A percentile compares a stretch with the other conserved stretches of the same genome.
These are phyloP conservation scores for Cubamyces lactineus DNA, from an alignment of 768 basidiomycete species.

Conservation along the genomic window DNA sequence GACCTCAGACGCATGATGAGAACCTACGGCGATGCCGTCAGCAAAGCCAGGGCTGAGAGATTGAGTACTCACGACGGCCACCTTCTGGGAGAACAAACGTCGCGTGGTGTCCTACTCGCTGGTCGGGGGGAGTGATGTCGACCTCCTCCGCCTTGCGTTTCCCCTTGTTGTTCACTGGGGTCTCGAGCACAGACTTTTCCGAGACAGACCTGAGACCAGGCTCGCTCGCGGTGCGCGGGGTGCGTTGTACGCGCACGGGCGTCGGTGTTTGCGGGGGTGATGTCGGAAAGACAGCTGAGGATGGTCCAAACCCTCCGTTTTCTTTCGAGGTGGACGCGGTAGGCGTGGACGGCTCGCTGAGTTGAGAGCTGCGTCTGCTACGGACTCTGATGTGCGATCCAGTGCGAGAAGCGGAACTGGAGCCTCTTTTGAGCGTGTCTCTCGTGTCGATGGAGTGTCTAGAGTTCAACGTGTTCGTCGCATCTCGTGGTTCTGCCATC, in stretches of 20 bases:
- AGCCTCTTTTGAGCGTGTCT: conserved; percentile 20
- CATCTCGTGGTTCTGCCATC: conserved; percentile 27
- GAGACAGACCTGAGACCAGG: conserved; percentile 27
- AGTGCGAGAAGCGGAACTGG: conserved; percentile 17
- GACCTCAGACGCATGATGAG: conserved; percentile 38
- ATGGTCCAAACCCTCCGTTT: conserved; percentile 28
- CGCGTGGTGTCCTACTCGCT: conserved; percentile 51
- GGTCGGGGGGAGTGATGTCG: conserved; percentile 71
- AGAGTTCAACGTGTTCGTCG: conserved; percentile 26
- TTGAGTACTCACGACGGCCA: conserved; percentile 56
- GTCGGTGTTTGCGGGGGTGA: conserved; percentile 1
- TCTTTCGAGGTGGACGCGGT: conserved; percentile 28
- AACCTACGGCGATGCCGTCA: conserved; percentile 25
- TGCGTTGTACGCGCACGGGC: conserved; percentile 17
- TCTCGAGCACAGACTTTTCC: conserved; percentile 31
- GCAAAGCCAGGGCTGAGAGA: conserved; percentile 13
- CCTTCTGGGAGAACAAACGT: conserved; percentile 64
- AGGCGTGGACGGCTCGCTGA: conserved; percentile 27
- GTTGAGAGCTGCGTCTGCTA: conserved; percentile 29
- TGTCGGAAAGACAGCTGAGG: conserved; percentile 21
- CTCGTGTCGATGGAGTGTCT: conserved; percentile 16
- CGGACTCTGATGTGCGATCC: conserved; percentile 19
- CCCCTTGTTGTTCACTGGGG: conserved; percentile 44
- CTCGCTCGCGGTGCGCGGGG: conserved; percentile 31
- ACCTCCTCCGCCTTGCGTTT: conserved; percentile 78